A percentile compares a stretch with the other conserved stretches of the same genome.
phyloP scores from a whole-genome alignment of 1,284 basidiomycete genomes.

The Marasmius tenuissimus region DNA sequence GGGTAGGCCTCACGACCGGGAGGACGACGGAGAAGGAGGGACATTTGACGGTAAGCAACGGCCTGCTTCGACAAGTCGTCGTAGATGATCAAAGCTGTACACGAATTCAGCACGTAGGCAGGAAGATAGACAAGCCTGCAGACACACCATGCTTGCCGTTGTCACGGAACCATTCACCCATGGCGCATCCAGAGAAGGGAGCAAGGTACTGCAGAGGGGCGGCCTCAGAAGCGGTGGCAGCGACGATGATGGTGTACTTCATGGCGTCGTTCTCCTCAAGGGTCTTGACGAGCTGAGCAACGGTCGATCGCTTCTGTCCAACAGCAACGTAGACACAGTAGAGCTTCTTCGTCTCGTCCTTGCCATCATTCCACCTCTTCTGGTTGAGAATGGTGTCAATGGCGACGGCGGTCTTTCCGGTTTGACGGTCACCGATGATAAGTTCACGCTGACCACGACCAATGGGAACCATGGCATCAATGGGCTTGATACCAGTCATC shows the following conservation, averaged over 20 bases:
- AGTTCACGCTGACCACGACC: conserved; percentile 99
- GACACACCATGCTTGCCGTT: conserved; percentile 88
- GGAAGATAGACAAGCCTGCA: not conserved
- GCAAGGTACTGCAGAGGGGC: conserved; percentile 99
- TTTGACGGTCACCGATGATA: conserved; percentile 99
- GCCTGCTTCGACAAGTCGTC: conserved; percentile 99
- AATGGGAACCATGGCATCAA: conserved; percentile 99
- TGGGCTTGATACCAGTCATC: conserved; percentile 99
- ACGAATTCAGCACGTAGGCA: conserved; percentile 17
- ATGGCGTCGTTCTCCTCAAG: conserved; percentile 99
- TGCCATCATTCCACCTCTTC: conserved; percentile 98
- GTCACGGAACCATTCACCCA: conserved; percentile 99
- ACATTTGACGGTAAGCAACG: conserved; percentile 99
- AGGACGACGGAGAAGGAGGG: conserved; percentile 97
- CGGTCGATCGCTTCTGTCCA: conserved; percentile 99
- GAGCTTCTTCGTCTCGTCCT: conserved; percentile 96
- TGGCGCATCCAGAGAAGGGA: conserved; percentile 99
- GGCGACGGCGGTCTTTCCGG: conserved; percentile 98
- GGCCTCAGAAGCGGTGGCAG: conserved; percentile 98
- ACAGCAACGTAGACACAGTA: conserved; percentile 99
- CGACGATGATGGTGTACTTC: conserved; percentile 99
- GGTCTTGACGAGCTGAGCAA: conserved; percentile 98
- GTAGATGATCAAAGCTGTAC: conserved; percentile 92
- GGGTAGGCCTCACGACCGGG: conserved; percentile 99
- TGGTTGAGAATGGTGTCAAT: conserved; percentile 99